phyloP scores from a whole-genome alignment of 441 rosid species.

The Pelargonium fulgidum region DNA sequence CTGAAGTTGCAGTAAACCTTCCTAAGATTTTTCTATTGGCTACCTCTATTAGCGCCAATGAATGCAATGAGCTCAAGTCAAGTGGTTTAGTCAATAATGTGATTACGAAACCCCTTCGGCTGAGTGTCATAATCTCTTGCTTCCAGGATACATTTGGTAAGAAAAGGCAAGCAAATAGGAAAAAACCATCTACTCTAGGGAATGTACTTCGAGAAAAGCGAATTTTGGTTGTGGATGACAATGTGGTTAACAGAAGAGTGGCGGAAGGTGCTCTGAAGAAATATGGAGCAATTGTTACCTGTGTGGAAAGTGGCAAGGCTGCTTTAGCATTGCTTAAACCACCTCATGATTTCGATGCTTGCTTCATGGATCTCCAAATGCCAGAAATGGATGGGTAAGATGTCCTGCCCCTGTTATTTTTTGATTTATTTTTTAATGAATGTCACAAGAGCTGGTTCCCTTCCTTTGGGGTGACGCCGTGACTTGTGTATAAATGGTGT shows the following conservation, averaged over 20 bases:
- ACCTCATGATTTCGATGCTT: conserved; percentile 78
- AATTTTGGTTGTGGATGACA: conserved; percentile 92
- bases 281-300: conserved; percentile 77
- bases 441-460: neutral
- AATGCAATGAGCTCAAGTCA: conserved; percentile 44
- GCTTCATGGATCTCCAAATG: conserved; percentile 98
- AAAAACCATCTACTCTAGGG: conserved; percentile 46
- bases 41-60: conserved; percentile 37
- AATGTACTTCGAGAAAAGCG: conserved; percentile 50
- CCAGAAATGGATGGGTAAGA: conserved; percentile 95
- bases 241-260: conserved; percentile 78
- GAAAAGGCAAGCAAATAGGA: conserved; percentile 40
- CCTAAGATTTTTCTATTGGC: conserved; percentile 67
- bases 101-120: conserved; percentile 67
- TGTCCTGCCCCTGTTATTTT: conserved; percentile 8
- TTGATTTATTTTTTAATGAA: neutral
- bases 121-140: conserved; percentile 52
- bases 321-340: conserved; percentile 65
- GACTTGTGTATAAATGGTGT: no score
- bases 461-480: no score
- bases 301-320: conserved; percentile 73
- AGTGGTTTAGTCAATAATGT: conserved; percentile 50
- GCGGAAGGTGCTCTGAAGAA: conserved; percentile 86
- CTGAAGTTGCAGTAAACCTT: conserved; percentile 26
- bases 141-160: conserved; percentile 72